phyloP scores from a whole-genome alignment of 352 stramenopile genomes.

The Pythium plurisporium region DNA sequence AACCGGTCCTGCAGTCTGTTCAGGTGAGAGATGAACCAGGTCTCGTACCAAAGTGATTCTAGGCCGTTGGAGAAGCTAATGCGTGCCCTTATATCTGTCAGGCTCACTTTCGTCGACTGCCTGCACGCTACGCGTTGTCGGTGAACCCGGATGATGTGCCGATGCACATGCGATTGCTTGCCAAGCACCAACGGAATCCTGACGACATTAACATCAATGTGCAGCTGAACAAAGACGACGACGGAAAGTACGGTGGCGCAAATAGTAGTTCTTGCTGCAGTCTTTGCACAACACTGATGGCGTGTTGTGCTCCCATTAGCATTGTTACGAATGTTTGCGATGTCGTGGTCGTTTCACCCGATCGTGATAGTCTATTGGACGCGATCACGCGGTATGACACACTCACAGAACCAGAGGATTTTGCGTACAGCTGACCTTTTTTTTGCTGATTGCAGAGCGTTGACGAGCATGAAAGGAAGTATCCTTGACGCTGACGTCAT shows the following conservation, averaged over 20 bases:
- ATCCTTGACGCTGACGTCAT: conserved; percentile 86
- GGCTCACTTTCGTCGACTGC: conserved; percentile 74
- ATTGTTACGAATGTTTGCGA: conserved; percentile 77
- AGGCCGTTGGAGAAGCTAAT: no score
- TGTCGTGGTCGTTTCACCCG: conserved; percentile 73
- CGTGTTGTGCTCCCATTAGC: conserved; percentile 23
- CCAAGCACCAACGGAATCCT: conserved; percentile 74
- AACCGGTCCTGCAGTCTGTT: conserved; percentile 82
- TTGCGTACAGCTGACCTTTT: no score
- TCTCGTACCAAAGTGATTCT: no score
- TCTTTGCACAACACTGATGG: no score
- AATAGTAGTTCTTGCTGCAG: no score
- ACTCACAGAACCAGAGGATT: no score
- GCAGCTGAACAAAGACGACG: conserved; percentile 83
- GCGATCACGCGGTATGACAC: conserved; percentile 55
- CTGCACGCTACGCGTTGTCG: conserved; percentile 75
- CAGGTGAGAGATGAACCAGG: conserved; percentile 9
- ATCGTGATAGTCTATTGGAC: conserved; percentile 76
- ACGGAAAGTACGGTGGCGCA: conserved; percentile 82
- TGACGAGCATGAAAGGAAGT: conserved; percentile 82
- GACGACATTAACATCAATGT: conserved; percentile 80
- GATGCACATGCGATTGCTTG: conserved; percentile 81
- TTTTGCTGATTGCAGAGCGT: conserved; percentile 26
- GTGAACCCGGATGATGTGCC: conserved; percentile 86
- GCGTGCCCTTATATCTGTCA: conserved; percentile 9